Evolutionary conservation across 257 asterid genomes (phyloP).

Genomic region (Marsdenia floribunda): DNA sequence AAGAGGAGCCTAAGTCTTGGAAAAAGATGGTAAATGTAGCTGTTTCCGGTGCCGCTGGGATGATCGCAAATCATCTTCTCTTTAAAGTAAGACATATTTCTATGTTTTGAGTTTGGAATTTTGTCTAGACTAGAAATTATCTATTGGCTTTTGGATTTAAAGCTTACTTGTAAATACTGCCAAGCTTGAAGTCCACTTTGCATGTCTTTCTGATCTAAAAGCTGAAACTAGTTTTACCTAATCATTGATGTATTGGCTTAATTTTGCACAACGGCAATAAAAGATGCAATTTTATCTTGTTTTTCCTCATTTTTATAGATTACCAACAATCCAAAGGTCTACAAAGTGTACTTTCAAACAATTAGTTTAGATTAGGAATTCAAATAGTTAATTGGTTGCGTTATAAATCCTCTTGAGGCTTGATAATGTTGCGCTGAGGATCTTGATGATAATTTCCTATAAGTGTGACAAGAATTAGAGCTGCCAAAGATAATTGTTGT

Average conservation of each 20-base stretch:
- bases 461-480: no score
- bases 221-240: background rate
- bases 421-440: background rate
- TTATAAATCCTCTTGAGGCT: background rate
- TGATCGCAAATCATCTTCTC: slow-evolving; percentile 95
- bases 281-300: background rate
- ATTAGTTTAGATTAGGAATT: background rate
- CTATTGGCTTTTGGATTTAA: background rate
- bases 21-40: slow-evolving; percentile 75
- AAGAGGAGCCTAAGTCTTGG: slow-evolving; percentile 90
- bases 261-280: background rate
- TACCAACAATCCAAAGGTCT: background rate
- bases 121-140: background rate
- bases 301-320: background rate
- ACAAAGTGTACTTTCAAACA: background rate
- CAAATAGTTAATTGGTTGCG: background rate
- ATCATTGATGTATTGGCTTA: background rate
- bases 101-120: background rate
- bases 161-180: background rate
- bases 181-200: background rate
- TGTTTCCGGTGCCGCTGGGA: slow-evolving; percentile 99
- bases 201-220: background rate
- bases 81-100: slow-evolving; percentile 53
- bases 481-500: no score
- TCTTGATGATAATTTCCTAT: background rate